Conservation (phyloP, 495 filamentous ascomycete genomes). For the Oidiodendron maius region DNA sequence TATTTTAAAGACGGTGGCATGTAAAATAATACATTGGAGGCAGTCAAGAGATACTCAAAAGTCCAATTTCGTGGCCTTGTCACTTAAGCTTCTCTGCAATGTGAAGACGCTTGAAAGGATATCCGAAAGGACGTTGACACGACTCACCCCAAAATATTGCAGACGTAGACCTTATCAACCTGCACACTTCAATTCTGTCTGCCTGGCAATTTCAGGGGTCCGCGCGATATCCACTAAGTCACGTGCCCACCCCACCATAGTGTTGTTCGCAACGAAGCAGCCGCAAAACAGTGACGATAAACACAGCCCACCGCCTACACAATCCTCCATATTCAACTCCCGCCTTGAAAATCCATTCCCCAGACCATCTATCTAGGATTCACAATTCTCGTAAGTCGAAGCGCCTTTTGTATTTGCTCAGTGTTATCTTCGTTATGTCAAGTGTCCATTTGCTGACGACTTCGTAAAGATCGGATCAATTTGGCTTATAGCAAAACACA, state of each 20-base stretch:
- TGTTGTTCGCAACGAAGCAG: slow-evolving; percentile 9
- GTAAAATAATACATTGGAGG: slow-evolving; percentile 20
- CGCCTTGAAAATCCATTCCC: neutral
- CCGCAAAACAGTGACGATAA: slow-evolving; percentile 8
- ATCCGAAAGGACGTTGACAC: no score
- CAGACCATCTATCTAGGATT: slow-evolving; percentile 14
- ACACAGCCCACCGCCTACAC: neutral
- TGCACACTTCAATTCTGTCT: neutral
- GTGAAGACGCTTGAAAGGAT: no score
- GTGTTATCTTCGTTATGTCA: neutral
- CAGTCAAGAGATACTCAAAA: slow-evolving; percentile 12
- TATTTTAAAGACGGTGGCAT: slow-evolving; percentile 15
- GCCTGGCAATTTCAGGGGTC: neutral
- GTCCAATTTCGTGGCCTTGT: slow-evolving; percentile 3
- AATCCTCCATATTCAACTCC: neutral
- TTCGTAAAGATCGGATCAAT: slow-evolving; percentile 3
- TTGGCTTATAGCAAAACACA: slow-evolving; percentile 2
- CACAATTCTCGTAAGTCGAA: no score
- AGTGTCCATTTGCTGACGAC: slow-evolving; percentile 17
- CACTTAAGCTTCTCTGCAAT: no score
- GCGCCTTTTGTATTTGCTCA: neutral
- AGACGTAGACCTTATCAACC: neutral
- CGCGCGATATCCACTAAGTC: neutral
- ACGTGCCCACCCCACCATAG: slow-evolving; percentile 15
- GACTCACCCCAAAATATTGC: no score